Conservation (phyloP, 306 rosid species). For the Corylus heterophylla region DNA sequence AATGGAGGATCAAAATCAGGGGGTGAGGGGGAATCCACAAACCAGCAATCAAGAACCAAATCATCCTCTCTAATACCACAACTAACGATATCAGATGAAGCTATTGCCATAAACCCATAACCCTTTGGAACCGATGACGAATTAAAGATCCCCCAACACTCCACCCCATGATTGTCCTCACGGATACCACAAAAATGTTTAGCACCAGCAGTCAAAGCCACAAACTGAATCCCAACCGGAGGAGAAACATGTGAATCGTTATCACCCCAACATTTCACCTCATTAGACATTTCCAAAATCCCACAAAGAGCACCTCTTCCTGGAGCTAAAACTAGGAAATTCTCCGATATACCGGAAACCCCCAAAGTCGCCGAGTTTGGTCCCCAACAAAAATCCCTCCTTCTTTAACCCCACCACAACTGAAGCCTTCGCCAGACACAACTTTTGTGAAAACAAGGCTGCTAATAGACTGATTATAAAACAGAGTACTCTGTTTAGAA, state of each 20-base stretch:
- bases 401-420: constrained; percentile 60
- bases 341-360: constrained; percentile 45
- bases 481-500: constrained; percentile 47
- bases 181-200: constrained; percentile 75
- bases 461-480: constrained; percentile 39
- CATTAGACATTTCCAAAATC: constrained; percentile 48
- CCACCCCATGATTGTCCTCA: constrained; percentile 67
- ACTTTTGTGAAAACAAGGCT: constrained; percentile 46
- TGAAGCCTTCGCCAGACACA: constrained; percentile 84
- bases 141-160: constrained; percentile 84
- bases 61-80: constrained; percentile 90
- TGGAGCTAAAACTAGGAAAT: constrained; percentile 53
- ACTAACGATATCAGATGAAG: constrained; percentile 75
- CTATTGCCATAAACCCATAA: constrained; percentile 72
- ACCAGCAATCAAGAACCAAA: constrained; percentile 85
- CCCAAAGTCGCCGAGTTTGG: constrained; percentile 52
- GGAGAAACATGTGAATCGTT: constrained; percentile 36
- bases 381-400: constrained; percentile 91
- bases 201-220: constrained; percentile 63
- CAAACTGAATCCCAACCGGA: constrained; percentile 25
- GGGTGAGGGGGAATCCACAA: constrained; percentile 45
- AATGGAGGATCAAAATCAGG: constrained; percentile 73
- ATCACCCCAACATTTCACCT: constrained; percentile 77
- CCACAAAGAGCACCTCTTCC: constrained; percentile 70
- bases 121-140: constrained; percentile 63